These are phyloP conservation scores for Saccharomycopsis vini DNA, from an alignment of 805 yeast species.

Conservation along the genomic window DNA sequence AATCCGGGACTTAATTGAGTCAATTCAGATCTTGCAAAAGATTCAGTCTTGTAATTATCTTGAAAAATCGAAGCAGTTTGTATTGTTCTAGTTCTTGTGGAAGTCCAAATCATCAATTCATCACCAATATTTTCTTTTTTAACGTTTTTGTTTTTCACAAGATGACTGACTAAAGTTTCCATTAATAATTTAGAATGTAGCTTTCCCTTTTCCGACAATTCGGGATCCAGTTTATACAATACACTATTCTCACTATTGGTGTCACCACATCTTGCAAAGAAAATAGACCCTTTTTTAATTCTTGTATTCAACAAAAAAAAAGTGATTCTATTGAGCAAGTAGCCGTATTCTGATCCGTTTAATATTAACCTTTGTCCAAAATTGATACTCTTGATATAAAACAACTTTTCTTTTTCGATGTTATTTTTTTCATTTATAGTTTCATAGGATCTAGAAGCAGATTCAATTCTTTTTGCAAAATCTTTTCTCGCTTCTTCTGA, in stretches of 20 bases:
- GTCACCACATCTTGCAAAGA: slow-evolving; percentile 75
- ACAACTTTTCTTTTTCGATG: slow-evolving; percentile 37
- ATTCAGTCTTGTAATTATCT: slow-evolving; percentile 46
- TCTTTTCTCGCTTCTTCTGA: slow-evolving; percentile 66
- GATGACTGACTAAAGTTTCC: slow-evolving; percentile 38
- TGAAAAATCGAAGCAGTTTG: slow-evolving; percentile 69
- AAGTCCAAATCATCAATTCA: slow-evolving; percentile 81
- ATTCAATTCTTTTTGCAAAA: slow-evolving; percentile 62
- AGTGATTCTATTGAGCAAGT: slow-evolving; percentile 81
- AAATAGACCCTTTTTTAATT: slow-evolving; percentile 82
- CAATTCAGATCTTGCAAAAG: slow-evolving; percentile 71
- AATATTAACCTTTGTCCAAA: slow-evolving; percentile 80
- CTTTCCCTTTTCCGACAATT: slow-evolving; percentile 64
- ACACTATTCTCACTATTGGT: slow-evolving; percentile 43
- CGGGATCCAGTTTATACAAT: slow-evolving; percentile 69
- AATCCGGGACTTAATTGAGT: slow-evolving; percentile 87
- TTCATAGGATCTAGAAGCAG: slow-evolving; percentile 62
- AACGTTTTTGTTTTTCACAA: slow-evolving; percentile 22
- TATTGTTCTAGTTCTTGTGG: slow-evolving; percentile 75
- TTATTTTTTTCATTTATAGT: slow-evolving; percentile 40
- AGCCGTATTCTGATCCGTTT: slow-evolving; percentile 78
- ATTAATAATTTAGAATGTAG: slow-evolving; percentile 59
- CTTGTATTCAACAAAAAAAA: slow-evolving; percentile 87
- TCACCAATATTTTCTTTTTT: slow-evolving; percentile 25
- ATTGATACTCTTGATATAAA: slow-evolving; percentile 79